These are phyloP conservation scores for Neodidymelliopsis sp. DNA, from an alignment of 2,329 filamentous ascomycete genomes.

Conservation along the genomic window DNA sequence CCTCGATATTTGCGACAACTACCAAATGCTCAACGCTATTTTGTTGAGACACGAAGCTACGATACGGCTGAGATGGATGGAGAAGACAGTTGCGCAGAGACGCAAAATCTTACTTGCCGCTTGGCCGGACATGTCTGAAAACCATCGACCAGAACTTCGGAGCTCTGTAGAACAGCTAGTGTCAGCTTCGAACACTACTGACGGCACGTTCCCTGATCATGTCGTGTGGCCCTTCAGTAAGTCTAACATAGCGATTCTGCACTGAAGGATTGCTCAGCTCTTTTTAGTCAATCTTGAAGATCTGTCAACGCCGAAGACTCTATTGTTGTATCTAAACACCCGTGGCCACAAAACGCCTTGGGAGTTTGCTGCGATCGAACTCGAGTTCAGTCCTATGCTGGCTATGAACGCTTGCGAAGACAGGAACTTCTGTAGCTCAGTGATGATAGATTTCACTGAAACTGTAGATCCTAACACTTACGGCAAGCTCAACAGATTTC, in stretches of 20 bases:
- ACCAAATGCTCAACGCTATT: background rate
- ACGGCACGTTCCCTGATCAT: too few species aligned
- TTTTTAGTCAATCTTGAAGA: conserved; percentile 16
- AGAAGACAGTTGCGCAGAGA: conserved; percentile 5
- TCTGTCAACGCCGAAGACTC: conserved; percentile 4
- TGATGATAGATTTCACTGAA: conserved; percentile 2
- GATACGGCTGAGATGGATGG: conserved; percentile 6
- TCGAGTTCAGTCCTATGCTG: conserved; percentile 1
- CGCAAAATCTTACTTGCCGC: conserved; percentile 3
- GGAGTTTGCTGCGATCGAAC: conserved; percentile 3
- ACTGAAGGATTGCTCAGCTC: background rate
- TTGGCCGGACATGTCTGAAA: conserved; percentile 9
- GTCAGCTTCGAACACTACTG: too few species aligned
- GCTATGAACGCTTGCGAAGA: background rate
- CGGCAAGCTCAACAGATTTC: background rate
- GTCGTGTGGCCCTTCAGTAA: too few species aligned
- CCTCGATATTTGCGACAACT: conserved; percentile 1
- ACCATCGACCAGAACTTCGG: background rate
- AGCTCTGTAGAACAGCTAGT: too few species aligned
- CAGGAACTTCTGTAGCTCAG: background rate
- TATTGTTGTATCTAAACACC: conserved; percentile 7
- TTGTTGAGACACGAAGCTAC: conserved; percentile 6
- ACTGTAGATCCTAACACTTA: background rate
- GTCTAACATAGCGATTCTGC: too few species aligned
- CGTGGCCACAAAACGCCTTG: conserved; percentile 10